Evolutionary conservation across 176 grass and related monocot species (phyloP), one percentile per base, ranked within the genome.

Genomic region (Otatea glauca): DNA sequence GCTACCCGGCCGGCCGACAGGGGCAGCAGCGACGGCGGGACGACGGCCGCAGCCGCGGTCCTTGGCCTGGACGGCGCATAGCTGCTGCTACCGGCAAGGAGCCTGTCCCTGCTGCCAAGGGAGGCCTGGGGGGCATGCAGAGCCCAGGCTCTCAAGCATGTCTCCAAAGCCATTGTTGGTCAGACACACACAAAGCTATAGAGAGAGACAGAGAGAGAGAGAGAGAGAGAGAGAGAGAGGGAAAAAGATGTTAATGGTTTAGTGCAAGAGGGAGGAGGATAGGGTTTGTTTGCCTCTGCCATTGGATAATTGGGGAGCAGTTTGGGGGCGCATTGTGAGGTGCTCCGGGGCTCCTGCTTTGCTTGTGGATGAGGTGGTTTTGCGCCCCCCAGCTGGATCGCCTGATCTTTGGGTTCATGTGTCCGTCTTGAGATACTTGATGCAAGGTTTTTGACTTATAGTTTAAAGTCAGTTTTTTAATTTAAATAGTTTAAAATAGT

Each of bases 91-190:
- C 87, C 24, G 66, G 6, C 65, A 53, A 12, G 42, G 54, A 75
- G 81, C 85, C 80, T 54, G 70, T 90, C 84, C 84, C 85, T 74
- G 68, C 41, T 15, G 58, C 84, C 58, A 34, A 45, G 21, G 50
- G 37, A 35, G 24, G 49, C 39, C 55, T 74, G 81, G 16, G 81
- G 80, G 14, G 69, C 86, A 74, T 92, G 87, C 55, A 92, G 68
- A 56, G 89, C 83, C 88, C 94, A 90, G 67, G 81, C 65, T 79
- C 88, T 92, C 64, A 97, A 94, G 88, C 90, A 97, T 68, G 92
- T 91, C 75, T 94, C 90, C 53, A 94, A 55, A 58, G 92, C 92
- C 94, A 97, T 97, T 87, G 61, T 42, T 70, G 6, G 38, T 65
- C 74, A 41, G 62, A 21, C 67, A 59, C 69, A 70, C 61, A 21